These are phyloP conservation scores for Ogataea pini DNA, from an alignment of 805 yeast genomes.

Conservation along the genomic window DNA sequence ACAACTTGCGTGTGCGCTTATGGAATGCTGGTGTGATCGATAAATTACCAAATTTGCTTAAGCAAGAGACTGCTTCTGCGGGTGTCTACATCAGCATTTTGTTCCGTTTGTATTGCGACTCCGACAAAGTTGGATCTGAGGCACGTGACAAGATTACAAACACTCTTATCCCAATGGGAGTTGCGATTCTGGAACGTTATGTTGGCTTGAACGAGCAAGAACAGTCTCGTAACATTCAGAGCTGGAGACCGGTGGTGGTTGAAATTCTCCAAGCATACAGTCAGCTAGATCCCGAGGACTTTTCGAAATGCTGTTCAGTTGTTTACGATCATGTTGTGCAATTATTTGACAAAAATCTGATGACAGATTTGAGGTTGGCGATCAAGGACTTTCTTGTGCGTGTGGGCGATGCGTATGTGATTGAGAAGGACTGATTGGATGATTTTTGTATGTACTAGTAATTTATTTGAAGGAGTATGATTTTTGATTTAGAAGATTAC, in stretches of 20 bases:
- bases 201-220: constrained; percentile 73
- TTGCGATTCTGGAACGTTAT: constrained; percentile 67
- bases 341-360: constrained; percentile 60
- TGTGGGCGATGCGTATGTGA: constrained; percentile 44
- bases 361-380: constrained; percentile 61
- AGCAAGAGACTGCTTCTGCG: constrained; percentile 89
- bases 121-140: constrained; percentile 47
- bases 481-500: neutral
- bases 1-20: constrained; percentile 80
- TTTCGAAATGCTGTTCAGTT: constrained; percentile 54
- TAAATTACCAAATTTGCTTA: constrained; percentile 84
- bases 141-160: constrained; percentile 53
- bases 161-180: constrained; percentile 67
- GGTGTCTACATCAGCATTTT: constrained; percentile 81
- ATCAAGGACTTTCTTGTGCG: constrained; percentile 58
- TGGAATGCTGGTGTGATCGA: constrained; percentile 93
- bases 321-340: constrained; percentile 61
- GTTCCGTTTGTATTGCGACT: constrained; percentile 76
- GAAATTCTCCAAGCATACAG: constrained; percentile 83
- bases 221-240: constrained; percentile 73
- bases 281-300: constrained; percentile 74
- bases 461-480: neutral
- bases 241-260: constrained; percentile 92
- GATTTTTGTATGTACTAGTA: neutral
- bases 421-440: constrained; percentile 15